Base-by-base conservation (phyloP, 208 protist species). In the Phytomonas sp. region DNA sequence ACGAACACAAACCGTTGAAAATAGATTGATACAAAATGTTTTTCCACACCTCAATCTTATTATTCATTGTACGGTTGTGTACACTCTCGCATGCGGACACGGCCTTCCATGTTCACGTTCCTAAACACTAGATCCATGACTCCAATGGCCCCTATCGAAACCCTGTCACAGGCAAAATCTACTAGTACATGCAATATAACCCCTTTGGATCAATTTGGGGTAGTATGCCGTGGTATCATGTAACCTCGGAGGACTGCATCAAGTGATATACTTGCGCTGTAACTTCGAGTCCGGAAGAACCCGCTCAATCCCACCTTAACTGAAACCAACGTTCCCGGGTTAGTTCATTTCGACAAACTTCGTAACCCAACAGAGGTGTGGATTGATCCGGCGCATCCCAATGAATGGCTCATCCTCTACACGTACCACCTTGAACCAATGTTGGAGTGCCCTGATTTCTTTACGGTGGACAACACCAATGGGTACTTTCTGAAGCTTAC, bases 111-210 rank as follows among this genome's bases (percentile, higher is more conserved):
- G 71, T 88, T 11, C 82, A 80, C 19, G 73, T 80, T 14, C 76
- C 72, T 10, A 75, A 29, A 29, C 69, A 91, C 67, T 90, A 82
- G 77, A 86, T 88, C 71, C 85, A 82, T 63, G 82, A 85, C 75
- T 80, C 84, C 16, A 90, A 82, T 74, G 81, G 79, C 32, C 79
- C 81, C 37, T 85, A 84, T 75, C 81, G 81, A 42, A 80, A 86
- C 74, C 81, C 81, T 34, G 74, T 85, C 69, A 89, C 70, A 33
- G 76, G 75, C 32, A 78, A 74, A 45, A 79, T 84, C 33, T 72
- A 87, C 67, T 63, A 81, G 61, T 85, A 84, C 81, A 84, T 87
- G 74, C 81, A 89, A 77, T 87, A 87, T 74, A 85, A 87, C 79
- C 84, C 84, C 26, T 70, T 78, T 72, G 71, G 72, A 66, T 71